Evolutionary conservation across 139 green algal species (phyloP).

Genomic region (Chlamydomonas sp.): DNA sequence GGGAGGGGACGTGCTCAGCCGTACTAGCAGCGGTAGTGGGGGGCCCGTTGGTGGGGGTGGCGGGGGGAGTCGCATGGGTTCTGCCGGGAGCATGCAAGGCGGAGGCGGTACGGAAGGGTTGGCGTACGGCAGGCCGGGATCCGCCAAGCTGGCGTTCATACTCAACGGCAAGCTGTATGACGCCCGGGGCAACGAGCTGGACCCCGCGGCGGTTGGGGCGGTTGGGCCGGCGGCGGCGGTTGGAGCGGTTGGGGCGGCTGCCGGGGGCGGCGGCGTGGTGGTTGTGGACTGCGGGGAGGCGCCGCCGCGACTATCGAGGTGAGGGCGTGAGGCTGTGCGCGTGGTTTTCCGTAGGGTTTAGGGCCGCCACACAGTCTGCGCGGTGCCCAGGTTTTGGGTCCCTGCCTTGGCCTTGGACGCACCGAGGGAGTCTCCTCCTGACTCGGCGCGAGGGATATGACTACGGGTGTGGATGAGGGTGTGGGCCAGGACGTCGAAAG

Average conservation of each 20-base stretch:
- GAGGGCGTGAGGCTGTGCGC: background rate
- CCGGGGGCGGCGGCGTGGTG: background rate
- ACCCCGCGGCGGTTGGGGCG: background rate
- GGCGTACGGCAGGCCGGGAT: background rate
- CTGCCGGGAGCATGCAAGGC: too few relatives aligned
- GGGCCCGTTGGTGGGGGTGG: background rate
- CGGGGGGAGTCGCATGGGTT: too few relatives aligned
- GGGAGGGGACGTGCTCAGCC: background rate
- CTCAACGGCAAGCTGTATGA: conserved; percentile 31
- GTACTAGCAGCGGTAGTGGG: conserved; percentile 13
- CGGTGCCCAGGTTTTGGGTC: too few relatives aligned
- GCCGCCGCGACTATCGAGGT: conserved; percentile 3
- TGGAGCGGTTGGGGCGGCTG: background rate
- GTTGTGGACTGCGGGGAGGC: conserved; percentile 33
- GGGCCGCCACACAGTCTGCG: too few relatives aligned
- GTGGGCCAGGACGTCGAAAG: too few relatives aligned
- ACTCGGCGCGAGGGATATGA: too few relatives aligned
- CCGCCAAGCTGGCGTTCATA: conserved; percentile 1
- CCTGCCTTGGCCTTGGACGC: too few relatives aligned
- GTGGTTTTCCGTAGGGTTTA: background rate
- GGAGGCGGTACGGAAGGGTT: background rate
- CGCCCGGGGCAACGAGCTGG: background rate
- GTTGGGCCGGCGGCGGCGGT: background rate
- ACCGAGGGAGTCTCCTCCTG: too few relatives aligned
- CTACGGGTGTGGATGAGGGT: too few relatives aligned